Percentiles rank a stretch among this genome's conserved stretches.
Conservation (phyloP, 164 flowering plant species). For the Taxillus chinensis region DNA sequence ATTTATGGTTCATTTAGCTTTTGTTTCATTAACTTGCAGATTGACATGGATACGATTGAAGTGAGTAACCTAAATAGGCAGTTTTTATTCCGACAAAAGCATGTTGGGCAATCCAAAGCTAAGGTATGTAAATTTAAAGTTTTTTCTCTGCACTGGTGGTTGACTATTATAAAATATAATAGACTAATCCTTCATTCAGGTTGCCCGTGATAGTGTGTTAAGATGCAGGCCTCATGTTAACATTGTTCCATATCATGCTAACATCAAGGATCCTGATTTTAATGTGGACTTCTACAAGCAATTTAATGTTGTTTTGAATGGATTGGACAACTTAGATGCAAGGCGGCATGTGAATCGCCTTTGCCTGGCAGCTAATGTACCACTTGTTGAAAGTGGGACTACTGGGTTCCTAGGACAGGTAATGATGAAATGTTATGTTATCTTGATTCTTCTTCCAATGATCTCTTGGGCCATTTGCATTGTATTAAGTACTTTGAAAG, state of each 20-base stretch:
- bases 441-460: too few species aligned
- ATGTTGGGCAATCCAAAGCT: conserved; percentile 95
- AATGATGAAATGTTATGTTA: background rate
- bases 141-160: background rate
- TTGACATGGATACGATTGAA: conserved; percentile 99
- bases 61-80: conserved; percentile 96
- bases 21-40: conserved; percentile 34
- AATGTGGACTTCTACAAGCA: conserved; percentile 88
- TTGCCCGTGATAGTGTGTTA: conserved; percentile 92
- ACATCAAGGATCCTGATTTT: conserved; percentile 82
- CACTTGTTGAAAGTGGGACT: conserved; percentile 96
- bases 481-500: too few species aligned
- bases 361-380: conserved; percentile 91
- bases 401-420: conserved; percentile 99
- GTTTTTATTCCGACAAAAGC: conserved; percentile 76
- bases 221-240: conserved; percentile 75
- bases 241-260: conserved; percentile 87
- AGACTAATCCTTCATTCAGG: conserved; percentile 36
- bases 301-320: conserved; percentile 87
- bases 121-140: conserved; percentile 39
- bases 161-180: background rate
- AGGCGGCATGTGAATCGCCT: conserved; percentile 95
- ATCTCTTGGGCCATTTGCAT: too few species aligned
- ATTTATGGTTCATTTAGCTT: background rate
- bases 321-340: conserved; percentile 95